Conservation (phyloP, 176 grass and related monocot genomes). For the Triticum urartu region DNA sequence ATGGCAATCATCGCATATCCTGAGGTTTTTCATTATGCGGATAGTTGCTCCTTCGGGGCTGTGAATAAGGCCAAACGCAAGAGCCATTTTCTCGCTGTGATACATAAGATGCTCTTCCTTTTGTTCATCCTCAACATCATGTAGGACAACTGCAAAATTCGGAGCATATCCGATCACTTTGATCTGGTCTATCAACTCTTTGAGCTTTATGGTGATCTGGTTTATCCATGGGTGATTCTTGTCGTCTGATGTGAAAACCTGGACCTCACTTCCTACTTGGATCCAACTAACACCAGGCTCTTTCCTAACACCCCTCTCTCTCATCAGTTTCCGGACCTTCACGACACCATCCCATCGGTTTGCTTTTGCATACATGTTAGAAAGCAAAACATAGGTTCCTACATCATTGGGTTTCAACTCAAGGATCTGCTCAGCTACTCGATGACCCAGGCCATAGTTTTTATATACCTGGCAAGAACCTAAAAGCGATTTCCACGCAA, state of each 20-base stretch:
- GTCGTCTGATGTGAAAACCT: slow-evolving; percentile 71
- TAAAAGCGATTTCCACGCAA: slow-evolving; percentile 75
- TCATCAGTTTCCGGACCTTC: slow-evolving; percentile 69
- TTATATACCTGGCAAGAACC: slow-evolving; percentile 61
- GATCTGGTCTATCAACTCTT: slow-evolving; percentile 63
- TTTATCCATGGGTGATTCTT: slow-evolving; percentile 50
- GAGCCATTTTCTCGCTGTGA: slow-evolving; percentile 73
- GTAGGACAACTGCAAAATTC: slow-evolving; percentile 53
- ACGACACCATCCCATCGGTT: slow-evolving; percentile 75
- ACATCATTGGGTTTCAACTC: slow-evolving; percentile 63
- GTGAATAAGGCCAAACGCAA: slow-evolving; percentile 59
- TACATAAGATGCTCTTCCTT: slow-evolving; percentile 81
- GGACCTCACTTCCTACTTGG: slow-evolving; percentile 52
- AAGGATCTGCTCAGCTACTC: slow-evolving; percentile 66
- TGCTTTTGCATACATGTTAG: slow-evolving; percentile 89
- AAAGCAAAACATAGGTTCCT: slow-evolving; percentile 79
- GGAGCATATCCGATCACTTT: slow-evolving; percentile 66
- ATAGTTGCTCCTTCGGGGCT: slow-evolving; percentile 50
- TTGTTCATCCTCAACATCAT: slow-evolving; percentile 82
- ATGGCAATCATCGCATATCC: slow-evolving; percentile 86
- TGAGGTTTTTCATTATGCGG: slow-evolving; percentile 70
- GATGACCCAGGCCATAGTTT: slow-evolving; percentile 67
- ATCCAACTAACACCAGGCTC: slow-evolving; percentile 88
- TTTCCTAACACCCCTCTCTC: slow-evolving; percentile 63
- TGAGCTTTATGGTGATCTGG: slow-evolving; percentile 58